Conservation (phyloP, 2,329 filamentous ascomycete species). For the Sarocladium brachiariae region DNA sequence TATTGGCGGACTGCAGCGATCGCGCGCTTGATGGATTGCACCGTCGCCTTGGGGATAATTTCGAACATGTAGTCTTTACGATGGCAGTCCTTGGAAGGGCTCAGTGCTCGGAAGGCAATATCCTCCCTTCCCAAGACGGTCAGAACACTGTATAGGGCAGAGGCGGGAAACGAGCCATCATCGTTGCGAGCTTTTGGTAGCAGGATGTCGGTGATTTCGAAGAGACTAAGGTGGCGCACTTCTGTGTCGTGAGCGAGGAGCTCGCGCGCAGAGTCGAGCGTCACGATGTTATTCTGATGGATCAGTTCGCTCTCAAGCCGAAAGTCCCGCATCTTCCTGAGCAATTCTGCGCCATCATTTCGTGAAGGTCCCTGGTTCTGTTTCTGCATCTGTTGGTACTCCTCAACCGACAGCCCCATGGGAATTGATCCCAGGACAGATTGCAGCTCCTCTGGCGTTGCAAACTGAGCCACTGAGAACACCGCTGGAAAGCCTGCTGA, state of each 20-base stretch:
- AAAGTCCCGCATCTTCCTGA: slow-evolving; percentile 43
- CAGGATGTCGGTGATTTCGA: slow-evolving; percentile 41
- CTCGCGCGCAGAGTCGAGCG: slow-evolving; percentile 38
- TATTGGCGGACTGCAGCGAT: slow-evolving; percentile 26
- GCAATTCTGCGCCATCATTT: slow-evolving; percentile 32
- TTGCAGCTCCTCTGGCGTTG: slow-evolving; percentile 31
- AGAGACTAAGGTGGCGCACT: slow-evolving; percentile 40
- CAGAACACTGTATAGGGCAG: slow-evolving; percentile 63
- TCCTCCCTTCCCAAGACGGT: slow-evolving; percentile 54
- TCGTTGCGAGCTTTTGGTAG: slow-evolving; percentile 29
- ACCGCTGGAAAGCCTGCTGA: slow-evolving; percentile 34
- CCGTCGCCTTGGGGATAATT: slow-evolving; percentile 34
- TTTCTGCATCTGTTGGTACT: slow-evolving; percentile 24
- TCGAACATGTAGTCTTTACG: slow-evolving; percentile 53
- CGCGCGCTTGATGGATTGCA: slow-evolving; percentile 24
- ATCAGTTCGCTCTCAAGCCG: slow-evolving; percentile 32
- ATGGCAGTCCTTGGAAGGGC: slow-evolving; percentile 38
- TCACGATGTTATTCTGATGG: slow-evolving; percentile 40
- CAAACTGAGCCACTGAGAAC: slow-evolving; percentile 45
- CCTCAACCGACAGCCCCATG: slow-evolving; percentile 19
- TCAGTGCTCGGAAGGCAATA: slow-evolving; percentile 49
- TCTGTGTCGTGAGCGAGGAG: slow-evolving; percentile 30
- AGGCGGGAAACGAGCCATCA: slow-evolving; percentile 32
- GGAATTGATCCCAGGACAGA: slow-evolving; percentile 28
- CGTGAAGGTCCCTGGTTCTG: slow-evolving; percentile 37